A percentile compares a stretch with the other conserved stretches of the same genome.
These are phyloP conservation scores for Narthecium ossifragum DNA, from an alignment of 106 monocot species.

Conservation along the genomic window DNA sequence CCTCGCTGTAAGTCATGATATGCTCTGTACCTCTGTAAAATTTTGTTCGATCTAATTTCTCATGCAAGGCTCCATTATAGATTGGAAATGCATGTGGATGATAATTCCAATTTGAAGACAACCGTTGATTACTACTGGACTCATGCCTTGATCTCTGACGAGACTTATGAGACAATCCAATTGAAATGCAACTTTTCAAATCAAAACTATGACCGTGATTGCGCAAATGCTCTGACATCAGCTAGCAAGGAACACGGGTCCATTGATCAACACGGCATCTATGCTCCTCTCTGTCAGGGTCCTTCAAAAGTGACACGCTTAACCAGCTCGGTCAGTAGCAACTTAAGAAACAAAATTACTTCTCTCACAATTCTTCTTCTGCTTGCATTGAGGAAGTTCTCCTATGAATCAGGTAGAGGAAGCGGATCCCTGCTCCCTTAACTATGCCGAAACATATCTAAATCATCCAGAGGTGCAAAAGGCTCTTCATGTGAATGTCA, in stretches of 20 bases:
- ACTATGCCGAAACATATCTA: constrained; percentile 12
- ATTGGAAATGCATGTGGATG: constrained; percentile 47
- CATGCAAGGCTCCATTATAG: neutral
- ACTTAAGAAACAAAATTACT: neutral
- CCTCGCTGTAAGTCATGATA: constrained; percentile 16
- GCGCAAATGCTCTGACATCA: neutral
- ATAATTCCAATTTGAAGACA: neutral
- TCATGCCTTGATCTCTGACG: constrained; percentile 39
- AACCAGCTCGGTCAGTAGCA: neutral
- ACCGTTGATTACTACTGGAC: constrained; percentile 22
- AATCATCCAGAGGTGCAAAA: constrained; percentile 24
- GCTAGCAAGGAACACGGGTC: neutral
- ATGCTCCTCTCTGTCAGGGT: constrained; percentile 32
- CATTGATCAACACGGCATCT: constrained; percentile 44
- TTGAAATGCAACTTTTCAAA: constrained; percentile 12
- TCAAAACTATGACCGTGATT: neutral
- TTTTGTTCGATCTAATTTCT: neutral
- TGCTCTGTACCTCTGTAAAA: too few species aligned
- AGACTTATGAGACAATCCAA: constrained; percentile 5
- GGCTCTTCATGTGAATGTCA: constrained; percentile 26
- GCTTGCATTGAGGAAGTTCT: neutral
- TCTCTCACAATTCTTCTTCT: neutral
- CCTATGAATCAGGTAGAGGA: neutral
- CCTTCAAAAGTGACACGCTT: neutral
- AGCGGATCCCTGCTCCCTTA: constrained; percentile 13